Base-by-base conservation (phyloP, 2,329 filamentous ascomycete species). In the Clonostachys rosea region DNA sequence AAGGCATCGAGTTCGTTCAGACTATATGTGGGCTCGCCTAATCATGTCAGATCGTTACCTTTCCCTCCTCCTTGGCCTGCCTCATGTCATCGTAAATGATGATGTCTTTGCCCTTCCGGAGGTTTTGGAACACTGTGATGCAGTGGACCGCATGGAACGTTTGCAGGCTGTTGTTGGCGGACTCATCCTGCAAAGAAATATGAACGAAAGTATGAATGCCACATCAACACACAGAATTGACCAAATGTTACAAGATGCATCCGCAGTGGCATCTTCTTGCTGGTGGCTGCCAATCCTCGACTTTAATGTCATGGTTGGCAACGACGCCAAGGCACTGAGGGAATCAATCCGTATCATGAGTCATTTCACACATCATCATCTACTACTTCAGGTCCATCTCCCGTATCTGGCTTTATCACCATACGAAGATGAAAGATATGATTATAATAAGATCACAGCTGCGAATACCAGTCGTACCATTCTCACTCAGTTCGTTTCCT, bases 51-150 rank as follows among this genome's bases (percentile, higher is more conserved):
- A 82, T 47, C 70, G 77, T 6, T 74, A 73, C 47, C 53, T 78
- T 9, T 78, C 72, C 0, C 64, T 81, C 4, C 63, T 79, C 14
- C 66, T 81, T 0, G 76, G 75, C 1, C 64, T 80, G 5, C 65
- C 76, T 0, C 14, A 39, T n/a, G 36, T 18, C 36, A 18, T n/a
- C 17, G 36, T 18, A n/a, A 4, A 39, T 39, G 36, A 39, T 14
- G 36, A 39, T 18, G 14, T n/a, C 17, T 39, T 39, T 18, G 14
- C 17, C 14, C 14, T 18, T n/a, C 14, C 36, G 10, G 36, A n/a
- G 36, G 36, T 18, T n/a, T 18, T 39, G 36, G 36, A 39, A 39
- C 14, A 39, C 11, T 39, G 36, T 18, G 17, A n/a, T n/a, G 36
- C 36, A 11, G 17, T 39, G 36, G 36, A 39, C 14, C 14, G 14